phyloP scores from a whole-genome alignment of 371 early-diverging fungal genomes.

The Mucor piriformis region DNA sequence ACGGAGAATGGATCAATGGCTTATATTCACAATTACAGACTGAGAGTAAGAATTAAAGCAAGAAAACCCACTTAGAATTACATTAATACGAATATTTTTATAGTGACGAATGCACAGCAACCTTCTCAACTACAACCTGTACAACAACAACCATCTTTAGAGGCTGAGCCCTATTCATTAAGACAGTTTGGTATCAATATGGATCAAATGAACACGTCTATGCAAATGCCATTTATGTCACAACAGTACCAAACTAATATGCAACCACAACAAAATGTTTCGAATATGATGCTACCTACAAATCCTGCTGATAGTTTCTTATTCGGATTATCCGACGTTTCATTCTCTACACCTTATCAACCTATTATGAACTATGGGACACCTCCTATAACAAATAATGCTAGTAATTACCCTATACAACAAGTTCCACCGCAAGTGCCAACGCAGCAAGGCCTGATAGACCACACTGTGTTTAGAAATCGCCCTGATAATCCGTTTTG shows the following conservation, averaged over 20 bases:
- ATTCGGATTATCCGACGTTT: constrained; percentile 11
- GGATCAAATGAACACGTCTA: constrained; percentile 14
- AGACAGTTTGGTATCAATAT: constrained; percentile 40
- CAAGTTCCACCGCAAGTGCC: background rate
- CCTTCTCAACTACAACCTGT: background rate
- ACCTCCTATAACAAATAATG: background rate
- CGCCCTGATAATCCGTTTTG: constrained; percentile 55
- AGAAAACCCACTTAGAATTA: too few species aligned
- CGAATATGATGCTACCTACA: constrained; percentile 2
- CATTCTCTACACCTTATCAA: constrained; percentile 4
- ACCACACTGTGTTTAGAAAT: constrained; percentile 37
- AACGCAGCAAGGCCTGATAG: constrained; percentile 1
- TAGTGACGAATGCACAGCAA: background rate
- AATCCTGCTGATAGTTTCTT: constrained; percentile 22
- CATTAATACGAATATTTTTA: too few species aligned
- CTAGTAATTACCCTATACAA: background rate
- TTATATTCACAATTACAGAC: constrained; percentile 33
- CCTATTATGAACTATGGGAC: background rate
- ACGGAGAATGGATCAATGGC: constrained; percentile 50
- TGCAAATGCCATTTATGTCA: background rate
- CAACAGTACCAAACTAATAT: background rate
- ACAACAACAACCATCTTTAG: background rate
- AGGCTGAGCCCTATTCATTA: constrained; percentile 33
- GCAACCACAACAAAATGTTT: background rate
- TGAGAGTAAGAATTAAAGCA: constrained; percentile 5